Evolutionary conservation across 805 yeast species (phyloP), one percentile per base, ranked within the genome.

Genomic region (Dipodascopsis uninucleata): DNA sequence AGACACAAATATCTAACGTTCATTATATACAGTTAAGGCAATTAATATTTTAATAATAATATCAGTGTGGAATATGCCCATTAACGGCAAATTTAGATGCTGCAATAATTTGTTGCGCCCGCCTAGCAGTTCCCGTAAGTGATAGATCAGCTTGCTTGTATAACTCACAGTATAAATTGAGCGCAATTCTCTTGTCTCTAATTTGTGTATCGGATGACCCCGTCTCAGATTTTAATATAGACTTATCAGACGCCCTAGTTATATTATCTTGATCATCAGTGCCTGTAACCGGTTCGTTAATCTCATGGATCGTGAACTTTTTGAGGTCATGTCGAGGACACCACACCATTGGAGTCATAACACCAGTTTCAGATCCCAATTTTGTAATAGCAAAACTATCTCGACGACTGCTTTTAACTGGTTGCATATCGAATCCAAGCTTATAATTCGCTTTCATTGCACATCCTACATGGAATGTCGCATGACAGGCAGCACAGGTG

Each of bases 381-480:
- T 28, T 39, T n/a, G 53, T 61, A 2, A 49, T 33, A 31, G 39
- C 36, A 24, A 45, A 45, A 36, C 51, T 56, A 32, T 56, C 61
- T 7, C 58, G 43, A 8, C 57, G 60, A 14, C 57, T 57, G 22
- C 60, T 49, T 18, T 56, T 55, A 7, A 45, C 59, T 4, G 78
- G 52, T 33, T 36, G 46, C 9, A 65, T 32, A 36, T 66, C 68
- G 55, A 84, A 82, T 1, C 89, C 90, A 36, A 79, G 49, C 44
- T 62, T 61, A 53, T 66, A 70, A n/a, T 68, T 67, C 0, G 67
- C 59, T 4, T 68, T 59, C 42, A 74, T 76, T 10, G 81, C 81
- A 68, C 87, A 82, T 0, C 80, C 80, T 1, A 75, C 67, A 61
- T 81, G 85, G 26, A 65, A 42, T 10, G 55, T 44, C 36, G 56